Evolutionary conservation across 176 grass and related monocot genomes (phyloP).

Genomic region (Oryza nivara): DNA sequence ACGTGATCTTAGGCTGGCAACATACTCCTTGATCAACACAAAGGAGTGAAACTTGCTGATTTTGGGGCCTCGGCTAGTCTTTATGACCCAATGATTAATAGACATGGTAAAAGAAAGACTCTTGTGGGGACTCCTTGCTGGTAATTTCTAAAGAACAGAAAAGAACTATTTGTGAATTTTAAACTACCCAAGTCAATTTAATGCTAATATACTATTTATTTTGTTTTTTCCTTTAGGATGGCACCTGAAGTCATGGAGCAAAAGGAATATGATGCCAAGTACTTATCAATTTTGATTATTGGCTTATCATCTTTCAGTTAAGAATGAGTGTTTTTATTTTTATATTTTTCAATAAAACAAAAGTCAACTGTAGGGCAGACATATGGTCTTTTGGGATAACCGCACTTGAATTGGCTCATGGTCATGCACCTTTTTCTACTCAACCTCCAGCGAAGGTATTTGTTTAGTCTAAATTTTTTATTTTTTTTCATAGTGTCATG

Average conservation of each 20-base stretch:
- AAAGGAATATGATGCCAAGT: conserved; percentile 95
- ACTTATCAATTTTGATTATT: not conserved
- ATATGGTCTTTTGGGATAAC: conserved; percentile 99
- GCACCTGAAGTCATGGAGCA: conserved; percentile 97
- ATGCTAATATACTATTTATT: not conserved
- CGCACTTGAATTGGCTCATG: conserved; percentile 89
- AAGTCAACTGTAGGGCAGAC: conserved; percentile 63
- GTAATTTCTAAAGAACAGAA: conserved; percentile 32
- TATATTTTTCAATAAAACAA: conserved; percentile 17
- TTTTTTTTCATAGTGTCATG: not conserved
- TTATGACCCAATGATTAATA: conserved; percentile 80
- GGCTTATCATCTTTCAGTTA: not conserved
- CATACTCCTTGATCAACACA: conserved; percentile 76
- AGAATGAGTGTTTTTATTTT: not conserved
- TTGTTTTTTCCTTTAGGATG: conserved; percentile 63
- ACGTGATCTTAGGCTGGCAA: conserved; percentile 72
- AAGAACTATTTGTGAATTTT: not conserved
- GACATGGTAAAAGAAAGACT: conserved; percentile 77
- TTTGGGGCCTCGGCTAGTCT: conserved; percentile 89
- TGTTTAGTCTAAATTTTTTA: not conserved
- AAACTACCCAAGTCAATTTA: not conserved
- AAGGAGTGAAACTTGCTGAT: conserved; percentile 83
- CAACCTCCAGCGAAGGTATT: conserved; percentile 83
- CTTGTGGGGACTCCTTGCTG: conserved; percentile 97
- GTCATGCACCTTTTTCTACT: conserved; percentile 90